phyloP scores from a whole-genome alignment of 2,329 filamentous ascomycete species.

The Biscogniauxia marginata region DNA sequence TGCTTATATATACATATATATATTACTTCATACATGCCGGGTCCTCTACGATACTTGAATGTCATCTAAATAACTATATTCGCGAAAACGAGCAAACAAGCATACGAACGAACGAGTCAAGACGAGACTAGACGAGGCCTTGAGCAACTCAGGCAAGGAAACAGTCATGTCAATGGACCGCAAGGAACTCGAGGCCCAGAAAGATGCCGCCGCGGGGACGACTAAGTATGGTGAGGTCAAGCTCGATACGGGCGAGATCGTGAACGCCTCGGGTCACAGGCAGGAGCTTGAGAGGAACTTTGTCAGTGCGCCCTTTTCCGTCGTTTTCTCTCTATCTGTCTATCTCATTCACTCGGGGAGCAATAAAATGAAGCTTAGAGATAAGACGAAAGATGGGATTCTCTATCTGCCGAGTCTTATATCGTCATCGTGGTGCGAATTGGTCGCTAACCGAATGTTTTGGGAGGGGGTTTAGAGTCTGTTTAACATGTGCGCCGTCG shows the following conservation, averaged over 20 bases:
- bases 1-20: too few species aligned
- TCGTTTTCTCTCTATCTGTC: too few species aligned
- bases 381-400: too few species aligned
- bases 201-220: background rate
- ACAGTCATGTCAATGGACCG: conserved; percentile 23
- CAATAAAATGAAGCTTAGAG: too few species aligned
- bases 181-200: background rate
- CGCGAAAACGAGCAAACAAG: too few species aligned
- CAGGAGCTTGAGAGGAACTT: conserved; percentile 19
- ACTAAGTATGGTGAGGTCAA: background rate
- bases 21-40: too few species aligned
- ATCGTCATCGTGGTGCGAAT: background rate
- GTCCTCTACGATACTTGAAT: too few species aligned
- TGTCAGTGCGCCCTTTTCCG: conserved; percentile 1
- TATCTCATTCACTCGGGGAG: too few species aligned
- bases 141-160: too few species aligned
- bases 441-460: background rate
- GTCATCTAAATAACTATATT: too few species aligned
- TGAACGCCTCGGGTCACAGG: conserved; percentile 14
- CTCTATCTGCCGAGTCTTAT: background rate
- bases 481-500: conserved; percentile 14
- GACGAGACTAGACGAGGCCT: too few species aligned
- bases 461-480: conserved; percentile 7
- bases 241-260: background rate
- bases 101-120: too few species aligned